Conservation (phyloP, 768 basidiomycete genomes). For the Ramaria sp. region DNA sequence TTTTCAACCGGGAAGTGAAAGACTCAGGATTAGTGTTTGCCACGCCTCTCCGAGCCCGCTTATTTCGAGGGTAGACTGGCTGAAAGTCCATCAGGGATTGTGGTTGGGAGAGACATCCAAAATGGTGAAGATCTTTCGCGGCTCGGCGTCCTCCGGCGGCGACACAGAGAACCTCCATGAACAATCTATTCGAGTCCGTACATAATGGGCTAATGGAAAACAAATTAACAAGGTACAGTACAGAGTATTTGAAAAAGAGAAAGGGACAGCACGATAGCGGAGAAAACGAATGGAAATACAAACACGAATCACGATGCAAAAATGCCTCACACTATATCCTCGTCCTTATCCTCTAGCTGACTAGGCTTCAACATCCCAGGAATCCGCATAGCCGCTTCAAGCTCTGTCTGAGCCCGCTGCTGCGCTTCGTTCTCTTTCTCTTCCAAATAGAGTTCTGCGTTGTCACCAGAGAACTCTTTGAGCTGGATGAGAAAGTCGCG, state of each 20-base stretch:
- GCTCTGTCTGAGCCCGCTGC: conserved; percentile 71
- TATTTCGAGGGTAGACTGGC: conserved; percentile 41
- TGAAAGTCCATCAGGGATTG: conserved; percentile 25
- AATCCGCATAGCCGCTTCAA: conserved; percentile 82
- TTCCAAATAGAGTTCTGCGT: conserved; percentile 84
- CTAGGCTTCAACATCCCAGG: conserved; percentile 98
- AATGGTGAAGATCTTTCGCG: not conserved
- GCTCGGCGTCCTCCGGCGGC: not conserved
- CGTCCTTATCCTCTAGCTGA: conserved; percentile 89
- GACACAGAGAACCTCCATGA: not conserved
- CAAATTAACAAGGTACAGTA: conserved; percentile 20
- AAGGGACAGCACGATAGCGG: not conserved
- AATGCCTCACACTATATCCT: conserved; percentile 33
- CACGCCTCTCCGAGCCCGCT: conserved; percentile 30
- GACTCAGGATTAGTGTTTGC: conserved; percentile 21
- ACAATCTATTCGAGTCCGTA: not conserved
- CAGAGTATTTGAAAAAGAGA: conserved; percentile 10
- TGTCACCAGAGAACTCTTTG: conserved; percentile 92
- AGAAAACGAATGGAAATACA: not conserved
- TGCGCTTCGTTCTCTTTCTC: conserved; percentile 86
- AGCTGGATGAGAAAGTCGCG: conserved; percentile 97
- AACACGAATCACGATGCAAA: not conserved
- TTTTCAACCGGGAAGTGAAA: conserved; percentile 29
- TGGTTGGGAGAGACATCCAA: not conserved
- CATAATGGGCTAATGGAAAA: conserved; percentile 15